Evolutionary conservation across 805 yeast species (phyloP), one percentile per base, ranked within the genome.

Genomic region (Pichia heedii): DNA sequence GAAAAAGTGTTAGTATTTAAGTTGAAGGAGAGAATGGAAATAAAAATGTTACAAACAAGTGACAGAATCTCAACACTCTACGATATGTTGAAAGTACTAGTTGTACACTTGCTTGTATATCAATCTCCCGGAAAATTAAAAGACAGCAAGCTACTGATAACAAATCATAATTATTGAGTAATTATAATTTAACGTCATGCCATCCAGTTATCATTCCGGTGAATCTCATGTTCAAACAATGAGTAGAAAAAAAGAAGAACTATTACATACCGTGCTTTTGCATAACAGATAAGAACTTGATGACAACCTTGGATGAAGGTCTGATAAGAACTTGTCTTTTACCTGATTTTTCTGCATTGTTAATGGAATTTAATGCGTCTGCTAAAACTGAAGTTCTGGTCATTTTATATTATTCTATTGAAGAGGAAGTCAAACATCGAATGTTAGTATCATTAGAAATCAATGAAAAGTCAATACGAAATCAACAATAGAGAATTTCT

Each of bases 191-290:
- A 68, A 84, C 82, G 84, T 76, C 96, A 77, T 68, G 71, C 89
- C 95, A 85, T 86, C 96, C 88, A 89, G 96, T 89, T 88, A 89
- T 88, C 94, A 85, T 81, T 79, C 82, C 95, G 96, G 93, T 66
- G 65, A 32, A 27, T 41, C 21, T 20, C 18, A 22, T 13, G 16
- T 24, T 3, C 26, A 24, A 24, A 24, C 11, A 3, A 24, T 36
- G 22, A 20, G 16, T n/a, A 33, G 39, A 13, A 34, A 18, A 46
- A n/a, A 35, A 35, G 22, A 24, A 27, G 24, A 37, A n/a, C 11
- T 20, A 35, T 37, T 52, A 73, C 78, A 58, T 71, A 74, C 96
- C 97, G 73, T 89, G 97, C 77, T 81, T 88, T 80, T 89, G 97
- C 86, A 89, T 89, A 63, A 89, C 97, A 68, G 86, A 78, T 71